Percentiles rank a stretch among this genome's conserved stretches.
Evolutionary conservation across 345 rosid genomes (phyloP).

Genomic region (Lepidium aucheri): DNA sequence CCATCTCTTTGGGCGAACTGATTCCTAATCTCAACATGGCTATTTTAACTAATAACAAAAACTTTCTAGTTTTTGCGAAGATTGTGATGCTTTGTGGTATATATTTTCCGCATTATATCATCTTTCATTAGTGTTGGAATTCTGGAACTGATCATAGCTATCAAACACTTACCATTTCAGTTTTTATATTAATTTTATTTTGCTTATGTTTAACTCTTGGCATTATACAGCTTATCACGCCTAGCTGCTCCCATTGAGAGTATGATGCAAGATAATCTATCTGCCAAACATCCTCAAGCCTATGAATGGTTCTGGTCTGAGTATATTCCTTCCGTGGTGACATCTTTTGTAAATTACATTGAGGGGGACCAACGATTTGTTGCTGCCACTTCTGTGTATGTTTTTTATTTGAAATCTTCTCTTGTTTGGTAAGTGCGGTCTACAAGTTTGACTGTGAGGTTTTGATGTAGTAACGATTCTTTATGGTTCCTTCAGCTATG

Average conservation of each 20-base stretch:
- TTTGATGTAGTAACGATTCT: slow-evolving; percentile 11
- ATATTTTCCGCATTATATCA: not conserved
- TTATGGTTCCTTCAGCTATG: slow-evolving; percentile 35
- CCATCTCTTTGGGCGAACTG: not conserved
- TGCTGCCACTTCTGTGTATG: slow-evolving; percentile 64
- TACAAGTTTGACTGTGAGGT: slow-evolving; percentile 9
- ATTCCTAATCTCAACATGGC: not conserved
- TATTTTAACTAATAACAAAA: not conserved
- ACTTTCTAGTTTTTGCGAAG: not conserved
- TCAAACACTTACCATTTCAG: not conserved
- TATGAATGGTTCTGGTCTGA: slow-evolving; percentile 83
- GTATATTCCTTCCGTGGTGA: slow-evolving; percentile 54
- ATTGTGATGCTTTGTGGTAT: not conserved
- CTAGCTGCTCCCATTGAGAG: slow-evolving; percentile 75
- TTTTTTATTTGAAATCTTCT: slow-evolving; percentile 17
- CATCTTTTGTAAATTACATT: slow-evolving; percentile 60
- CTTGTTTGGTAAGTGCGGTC: slow-evolving; percentile 1
- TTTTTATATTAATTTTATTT: not conserved
- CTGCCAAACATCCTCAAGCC: slow-evolving; percentile 63
- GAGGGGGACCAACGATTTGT: slow-evolving; percentile 58
- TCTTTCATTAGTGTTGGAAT: not conserved
- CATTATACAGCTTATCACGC: slow-evolving; percentile 54
- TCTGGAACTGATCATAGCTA: not conserved
- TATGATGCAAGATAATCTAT: slow-evolving; percentile 64
- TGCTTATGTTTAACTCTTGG: not conserved